Conservation (phyloP, 2,329 filamentous ascomycete species). For the Pestalotiopsis sp. region DNA sequence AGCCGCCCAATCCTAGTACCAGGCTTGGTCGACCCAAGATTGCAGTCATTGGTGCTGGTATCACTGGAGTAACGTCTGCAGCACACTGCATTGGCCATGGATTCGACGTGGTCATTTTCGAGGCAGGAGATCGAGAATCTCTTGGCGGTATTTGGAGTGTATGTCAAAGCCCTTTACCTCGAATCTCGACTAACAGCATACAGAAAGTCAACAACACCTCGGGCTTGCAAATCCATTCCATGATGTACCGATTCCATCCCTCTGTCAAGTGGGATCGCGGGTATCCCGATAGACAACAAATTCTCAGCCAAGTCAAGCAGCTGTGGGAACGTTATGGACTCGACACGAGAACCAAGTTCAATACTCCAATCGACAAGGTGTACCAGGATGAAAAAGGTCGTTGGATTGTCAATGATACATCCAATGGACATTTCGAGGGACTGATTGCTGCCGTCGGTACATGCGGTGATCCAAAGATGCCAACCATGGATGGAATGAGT, state of each 20-base stretch:
- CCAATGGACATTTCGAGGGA: slow-evolving; percentile 76
- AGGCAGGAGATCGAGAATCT: slow-evolving; percentile 66
- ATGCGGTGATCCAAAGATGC: slow-evolving; percentile 78
- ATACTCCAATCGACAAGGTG: slow-evolving; percentile 69
- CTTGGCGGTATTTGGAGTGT: slow-evolving; percentile 84
- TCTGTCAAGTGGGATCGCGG: slow-evolving; percentile 73
- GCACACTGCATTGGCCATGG: slow-evolving; percentile 85
- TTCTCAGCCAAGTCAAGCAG: slow-evolving; percentile 70
- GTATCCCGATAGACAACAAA: slow-evolving; percentile 79
- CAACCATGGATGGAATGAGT: slow-evolving; percentile 70
- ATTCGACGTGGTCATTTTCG: slow-evolving; percentile 81
- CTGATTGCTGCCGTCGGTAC: slow-evolving; percentile 79
- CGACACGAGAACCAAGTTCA: slow-evolving; percentile 71
- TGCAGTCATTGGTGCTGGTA: slow-evolving; percentile 70
- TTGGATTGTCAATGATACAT: slow-evolving; percentile 78
- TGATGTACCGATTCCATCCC: slow-evolving; percentile 90
- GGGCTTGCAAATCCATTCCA: slow-evolving; percentile 78
- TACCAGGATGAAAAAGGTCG: slow-evolving; percentile 69
- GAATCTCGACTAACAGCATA: slow-evolving; percentile 1
- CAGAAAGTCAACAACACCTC: slow-evolving; percentile 82
- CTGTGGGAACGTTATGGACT: slow-evolving; percentile 79
- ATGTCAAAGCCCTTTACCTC: slow-evolving; percentile 30
- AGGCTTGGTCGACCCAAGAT: slow-evolving; percentile 66
- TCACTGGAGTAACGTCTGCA: slow-evolving; percentile 78
- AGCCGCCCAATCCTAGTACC: slow-evolving; percentile 62